phyloP scores from a whole-genome alignment of 139 green algal species.

The Astrephomene gubernaculifera region DNA sequence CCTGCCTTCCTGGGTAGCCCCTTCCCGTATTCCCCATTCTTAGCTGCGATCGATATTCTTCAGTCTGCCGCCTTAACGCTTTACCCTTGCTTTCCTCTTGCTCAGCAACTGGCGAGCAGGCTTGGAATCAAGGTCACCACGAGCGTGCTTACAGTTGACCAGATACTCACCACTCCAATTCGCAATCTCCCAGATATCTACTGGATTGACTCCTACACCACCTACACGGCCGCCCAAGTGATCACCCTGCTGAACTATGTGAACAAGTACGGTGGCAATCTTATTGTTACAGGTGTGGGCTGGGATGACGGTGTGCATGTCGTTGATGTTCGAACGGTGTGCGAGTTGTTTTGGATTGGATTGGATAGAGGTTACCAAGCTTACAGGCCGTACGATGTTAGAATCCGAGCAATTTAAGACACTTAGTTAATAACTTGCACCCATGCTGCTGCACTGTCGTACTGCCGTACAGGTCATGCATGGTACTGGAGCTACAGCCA shows the following conservation, averaged over 20 bases:
- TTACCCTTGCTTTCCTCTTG: not conserved
- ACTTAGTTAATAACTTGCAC: not conserved
- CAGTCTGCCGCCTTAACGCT: not conserved
- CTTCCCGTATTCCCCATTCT: no score
- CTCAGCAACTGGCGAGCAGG: no score
- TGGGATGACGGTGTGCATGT: not conserved
- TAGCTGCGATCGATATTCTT: not conserved
- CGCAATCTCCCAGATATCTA: not conserved
- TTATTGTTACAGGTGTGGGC: not conserved
- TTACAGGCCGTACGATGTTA: not conserved
- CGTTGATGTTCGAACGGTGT: not conserved
- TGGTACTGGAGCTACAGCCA: conserved; percentile 6
- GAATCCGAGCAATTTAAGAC: not conserved
- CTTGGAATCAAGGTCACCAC: not conserved
- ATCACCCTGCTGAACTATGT: not conserved
- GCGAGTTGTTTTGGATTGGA: not conserved
- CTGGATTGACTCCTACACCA: not conserved
- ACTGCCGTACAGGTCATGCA: not conserved
- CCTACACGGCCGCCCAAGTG: not conserved
- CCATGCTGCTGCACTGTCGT: not conserved
- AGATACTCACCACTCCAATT: not conserved
- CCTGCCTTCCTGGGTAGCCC: no score
- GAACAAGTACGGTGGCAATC: not conserved
- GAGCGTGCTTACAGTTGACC: not conserved
- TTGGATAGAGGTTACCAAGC: not conserved